Conservation (phyloP, 306 rosid species). For the Cotoneaster glaucophyllus region DNA sequence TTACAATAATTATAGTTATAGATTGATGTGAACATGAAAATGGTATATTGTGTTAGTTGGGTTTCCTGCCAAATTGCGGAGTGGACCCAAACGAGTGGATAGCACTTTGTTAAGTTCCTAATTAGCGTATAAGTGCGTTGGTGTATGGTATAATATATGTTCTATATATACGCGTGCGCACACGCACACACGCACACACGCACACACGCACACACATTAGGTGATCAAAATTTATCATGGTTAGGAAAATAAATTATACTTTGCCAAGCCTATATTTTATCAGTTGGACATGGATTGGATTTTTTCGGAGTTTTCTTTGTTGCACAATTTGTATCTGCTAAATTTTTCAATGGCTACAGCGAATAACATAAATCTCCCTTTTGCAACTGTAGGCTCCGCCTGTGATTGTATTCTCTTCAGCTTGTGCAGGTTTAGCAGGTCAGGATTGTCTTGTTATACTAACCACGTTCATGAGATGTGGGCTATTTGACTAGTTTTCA, state of each 20-base stretch:
- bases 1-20: background rate
- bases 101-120: too few species aligned
- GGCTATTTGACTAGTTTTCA: background rate
- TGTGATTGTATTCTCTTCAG: conserved; percentile 82
- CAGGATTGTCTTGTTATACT: background rate
- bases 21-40: background rate
- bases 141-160: too few species aligned
- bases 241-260: background rate
- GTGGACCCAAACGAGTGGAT: too few species aligned
- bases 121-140: too few species aligned
- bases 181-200: background rate
- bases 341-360: background rate
- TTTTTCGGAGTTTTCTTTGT: background rate
- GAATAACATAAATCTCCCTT: background rate
- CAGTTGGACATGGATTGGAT: background rate
- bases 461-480: background rate
- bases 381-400: conserved; percentile 78
- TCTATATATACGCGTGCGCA: background rate
- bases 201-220: background rate
- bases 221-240: background rate
- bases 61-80: background rate
- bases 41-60: background rate
- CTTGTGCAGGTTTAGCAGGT: conserved; percentile 91
- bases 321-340: background rate
- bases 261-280: background rate